Percentiles rank a stretch among this genome's conserved stretches.
These are phyloP conservation scores for Suhomyces pyralidae DNA, from an alignment of 805 yeast species.

Conservation along the genomic window DNA sequence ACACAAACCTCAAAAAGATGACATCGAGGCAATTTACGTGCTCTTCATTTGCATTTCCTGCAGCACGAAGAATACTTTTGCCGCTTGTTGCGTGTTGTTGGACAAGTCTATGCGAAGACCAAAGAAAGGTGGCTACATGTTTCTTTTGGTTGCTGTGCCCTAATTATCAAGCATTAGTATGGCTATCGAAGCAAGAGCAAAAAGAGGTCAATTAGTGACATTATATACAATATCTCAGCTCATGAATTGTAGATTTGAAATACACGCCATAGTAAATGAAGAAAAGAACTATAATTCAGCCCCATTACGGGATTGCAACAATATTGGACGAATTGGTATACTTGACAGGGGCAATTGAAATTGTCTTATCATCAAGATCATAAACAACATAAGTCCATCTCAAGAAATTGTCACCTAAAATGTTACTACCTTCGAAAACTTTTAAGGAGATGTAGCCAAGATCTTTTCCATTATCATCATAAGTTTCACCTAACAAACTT, in stretches of 20 bases:
- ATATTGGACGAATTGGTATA: constrained; percentile 12
- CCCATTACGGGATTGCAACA: neutral
- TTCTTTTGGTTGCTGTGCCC: too few species aligned
- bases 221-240: neutral
- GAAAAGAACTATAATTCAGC: neutral
- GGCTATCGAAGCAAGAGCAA: neutral
- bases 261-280: neutral
- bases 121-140: too few species aligned
- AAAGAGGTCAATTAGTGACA: neutral
- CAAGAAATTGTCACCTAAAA: constrained; percentile 27
- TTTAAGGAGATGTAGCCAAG: neutral
- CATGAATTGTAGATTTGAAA: neutral
- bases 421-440: constrained; percentile 4
- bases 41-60: too few species aligned
- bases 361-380: constrained; percentile 21
- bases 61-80: too few species aligned
- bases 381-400: constrained; percentile 23
- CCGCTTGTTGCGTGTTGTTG: too few species aligned
- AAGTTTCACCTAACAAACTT: constrained; percentile 21
- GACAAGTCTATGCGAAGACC: too few species aligned
- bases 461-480: neutral
- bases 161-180: too few species aligned
- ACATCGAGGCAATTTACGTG: too few species aligned
- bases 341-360: constrained; percentile 22
- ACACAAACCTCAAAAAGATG: too few species aligned